phyloP scores from a whole-genome alignment of 805 yeast species.

The Saturnispora hagleri region DNA sequence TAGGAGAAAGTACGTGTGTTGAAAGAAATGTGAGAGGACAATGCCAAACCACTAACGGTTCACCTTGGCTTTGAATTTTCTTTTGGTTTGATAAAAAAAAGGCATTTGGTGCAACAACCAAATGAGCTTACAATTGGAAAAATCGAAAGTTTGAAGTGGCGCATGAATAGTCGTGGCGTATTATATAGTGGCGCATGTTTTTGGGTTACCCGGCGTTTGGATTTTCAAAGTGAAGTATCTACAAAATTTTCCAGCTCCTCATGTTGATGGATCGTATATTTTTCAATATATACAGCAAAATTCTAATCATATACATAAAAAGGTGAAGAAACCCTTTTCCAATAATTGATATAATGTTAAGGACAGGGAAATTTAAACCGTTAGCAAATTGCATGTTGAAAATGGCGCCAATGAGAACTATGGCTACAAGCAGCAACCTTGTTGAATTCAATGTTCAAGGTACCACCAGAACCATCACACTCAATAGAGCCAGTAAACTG shows the following conservation, averaged over 20 bases:
- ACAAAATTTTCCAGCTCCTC: not conserved
- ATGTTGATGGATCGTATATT: not conserved
- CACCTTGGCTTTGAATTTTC: too few species aligned
- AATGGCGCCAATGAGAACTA: constrained; percentile 10
- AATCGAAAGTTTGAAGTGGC: not conserved
- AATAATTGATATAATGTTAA: not conserved
- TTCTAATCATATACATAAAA: not conserved
- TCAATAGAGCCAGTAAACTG: constrained; percentile 75
- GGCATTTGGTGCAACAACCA: too few species aligned
- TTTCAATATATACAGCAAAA: not conserved
- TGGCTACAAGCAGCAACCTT: constrained; percentile 15
- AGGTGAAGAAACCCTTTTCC: not conserved
- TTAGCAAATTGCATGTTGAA: not conserved
- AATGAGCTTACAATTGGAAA: not conserved
- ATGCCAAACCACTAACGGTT: too few species aligned
- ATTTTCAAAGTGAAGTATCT: not conserved
- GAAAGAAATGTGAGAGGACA: too few species aligned
- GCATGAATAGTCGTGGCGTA: not conserved
- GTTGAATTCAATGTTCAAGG: constrained; percentile 56
- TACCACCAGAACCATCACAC: constrained; percentile 60
- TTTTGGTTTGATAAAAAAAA: too few species aligned
- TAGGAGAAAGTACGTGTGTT: too few species aligned
- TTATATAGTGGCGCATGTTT: not conserved
- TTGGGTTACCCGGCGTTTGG: not conserved
- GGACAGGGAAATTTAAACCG: not conserved